Conservation (phyloP, 2,329 filamentous ascomycete genomes). For the Dothiorella sarmentorum region DNA sequence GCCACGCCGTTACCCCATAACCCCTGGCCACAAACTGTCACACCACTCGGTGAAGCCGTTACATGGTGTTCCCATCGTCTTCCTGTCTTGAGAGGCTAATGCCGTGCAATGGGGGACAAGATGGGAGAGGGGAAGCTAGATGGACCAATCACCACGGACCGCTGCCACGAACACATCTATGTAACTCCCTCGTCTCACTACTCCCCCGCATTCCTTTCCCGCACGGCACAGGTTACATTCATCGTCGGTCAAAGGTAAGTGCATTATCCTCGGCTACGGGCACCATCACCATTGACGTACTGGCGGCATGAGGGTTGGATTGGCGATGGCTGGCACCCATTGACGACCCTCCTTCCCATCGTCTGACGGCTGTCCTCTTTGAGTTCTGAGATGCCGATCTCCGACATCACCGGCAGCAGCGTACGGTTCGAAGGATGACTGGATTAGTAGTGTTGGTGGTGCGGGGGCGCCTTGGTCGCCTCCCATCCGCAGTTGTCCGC, state of each 20-base stretch:
- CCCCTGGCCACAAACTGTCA: neutral
- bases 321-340: neutral
- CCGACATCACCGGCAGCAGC: neutral
- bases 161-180: neutral
- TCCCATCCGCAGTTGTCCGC: neutral
- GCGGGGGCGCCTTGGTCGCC: neutral
- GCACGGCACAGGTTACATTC: conserved; percentile 9
- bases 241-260: neutral
- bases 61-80: conserved; percentile 4
- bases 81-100: neutral
- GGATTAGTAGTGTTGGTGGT: neutral
- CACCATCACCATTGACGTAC: neutral
- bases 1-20: neutral
- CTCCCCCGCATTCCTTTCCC: neutral
- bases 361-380: neutral
- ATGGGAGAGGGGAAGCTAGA: neutral
- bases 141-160: neutral
- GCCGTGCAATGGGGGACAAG: conserved; percentile 1
- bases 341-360: neutral
- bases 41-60: neutral
- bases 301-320: neutral
- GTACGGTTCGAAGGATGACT: neutral
- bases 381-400: neutral
- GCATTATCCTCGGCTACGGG: conserved; percentile 1
- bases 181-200: conserved; percentile 9